phyloP scores from a whole-genome alignment of 192 early-diverging fungal species.

The Backusella tarrabulga region DNA sequence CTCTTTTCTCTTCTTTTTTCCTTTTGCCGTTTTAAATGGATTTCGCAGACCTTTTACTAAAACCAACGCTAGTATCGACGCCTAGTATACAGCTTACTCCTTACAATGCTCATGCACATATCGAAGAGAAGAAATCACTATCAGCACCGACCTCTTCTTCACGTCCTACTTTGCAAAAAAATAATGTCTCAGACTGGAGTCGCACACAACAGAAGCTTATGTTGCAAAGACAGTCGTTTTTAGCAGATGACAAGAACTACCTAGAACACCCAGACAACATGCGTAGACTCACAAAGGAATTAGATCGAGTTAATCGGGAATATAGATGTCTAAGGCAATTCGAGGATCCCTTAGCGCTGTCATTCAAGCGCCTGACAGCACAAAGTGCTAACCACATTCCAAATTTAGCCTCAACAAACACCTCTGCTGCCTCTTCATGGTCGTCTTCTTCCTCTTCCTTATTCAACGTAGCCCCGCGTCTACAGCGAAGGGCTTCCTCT shows the following conservation, averaged over 20 bases:
- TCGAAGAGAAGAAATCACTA: neutral
- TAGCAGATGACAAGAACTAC: slow-evolving; percentile 44
- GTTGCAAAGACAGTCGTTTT: slow-evolving; percentile 43
- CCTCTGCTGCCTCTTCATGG: neutral
- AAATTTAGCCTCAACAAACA: neutral
- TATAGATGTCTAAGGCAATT: slow-evolving; percentile 36
- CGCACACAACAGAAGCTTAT: slow-evolving; percentile 48
- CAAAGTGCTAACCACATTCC: neutral
- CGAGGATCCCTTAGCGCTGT: slow-evolving; percentile 43
- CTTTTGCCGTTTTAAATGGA: neutral
- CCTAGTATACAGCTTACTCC: slow-evolving; percentile 8
- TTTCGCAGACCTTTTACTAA: neutral
- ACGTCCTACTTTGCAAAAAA: neutral
- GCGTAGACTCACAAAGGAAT: slow-evolving; percentile 41
- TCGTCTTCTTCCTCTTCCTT: slow-evolving; percentile 9
- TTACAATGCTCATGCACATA: slow-evolving; percentile 10
- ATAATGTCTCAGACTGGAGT: neutral
- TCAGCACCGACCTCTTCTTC: neutral
- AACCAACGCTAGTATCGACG: neutral
- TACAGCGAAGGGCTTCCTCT: slow-evolving; percentile 9
- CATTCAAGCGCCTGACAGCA: slow-evolving; percentile 32
- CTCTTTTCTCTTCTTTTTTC: neutral
- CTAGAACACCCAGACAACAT: slow-evolving; percentile 43
- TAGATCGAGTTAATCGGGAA: slow-evolving; percentile 51
- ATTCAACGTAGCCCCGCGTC: neutral